Base-by-base conservation (phyloP, 73 alveolate species). In the Paramecium biaurelia region DNA sequence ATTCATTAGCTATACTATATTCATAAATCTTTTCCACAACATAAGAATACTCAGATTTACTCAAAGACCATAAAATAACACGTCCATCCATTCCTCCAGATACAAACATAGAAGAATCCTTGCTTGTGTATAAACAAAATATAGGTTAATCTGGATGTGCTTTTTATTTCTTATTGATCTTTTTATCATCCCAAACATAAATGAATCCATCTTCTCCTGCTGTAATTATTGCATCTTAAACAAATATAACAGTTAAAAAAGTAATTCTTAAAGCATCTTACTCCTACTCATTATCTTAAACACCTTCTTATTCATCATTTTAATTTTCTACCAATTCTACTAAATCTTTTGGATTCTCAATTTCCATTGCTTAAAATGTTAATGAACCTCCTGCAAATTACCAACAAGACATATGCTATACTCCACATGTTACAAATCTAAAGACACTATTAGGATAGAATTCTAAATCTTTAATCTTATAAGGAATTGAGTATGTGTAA, bases 331-430 rank as follows among this genome's bases (percentile, higher is more conserved):
- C 84, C 7, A 70, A 26, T 45, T 89, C 94, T 15, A 41, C 87
- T 43, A 43, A 57, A 38, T 76, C 92, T 24, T 63, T 76, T n/a
- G 94, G 94, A 70, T 89, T 89, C 7, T 89, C 94, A 7, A 89
- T 89, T 89, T 89, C 94, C 94, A 89, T 89, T 10, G 86, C 85
- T 32, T 89, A 58, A 30, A 63, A 89, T 42, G 94, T 70, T 26
- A 89, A 45, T 4, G 94, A 89, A 12, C 94, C 94, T 70, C 94
- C 94, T 12, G 79, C 87, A 43, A 43, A 70, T 37, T 67, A 88
- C 99, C 99, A 98, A 68, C 95, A 92, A 15, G 98, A 89, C 92
- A 98, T 92, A 90, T 98, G 99, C 85, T 98, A 96, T 18, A 97
- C 94, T 4, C 99, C 99, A 93, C 99, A 96, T 5, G 99, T 97